phyloP scores from a whole-genome alignment of 2,329 filamentous ascomycete species.

The Thyridium curvatum region DNA sequence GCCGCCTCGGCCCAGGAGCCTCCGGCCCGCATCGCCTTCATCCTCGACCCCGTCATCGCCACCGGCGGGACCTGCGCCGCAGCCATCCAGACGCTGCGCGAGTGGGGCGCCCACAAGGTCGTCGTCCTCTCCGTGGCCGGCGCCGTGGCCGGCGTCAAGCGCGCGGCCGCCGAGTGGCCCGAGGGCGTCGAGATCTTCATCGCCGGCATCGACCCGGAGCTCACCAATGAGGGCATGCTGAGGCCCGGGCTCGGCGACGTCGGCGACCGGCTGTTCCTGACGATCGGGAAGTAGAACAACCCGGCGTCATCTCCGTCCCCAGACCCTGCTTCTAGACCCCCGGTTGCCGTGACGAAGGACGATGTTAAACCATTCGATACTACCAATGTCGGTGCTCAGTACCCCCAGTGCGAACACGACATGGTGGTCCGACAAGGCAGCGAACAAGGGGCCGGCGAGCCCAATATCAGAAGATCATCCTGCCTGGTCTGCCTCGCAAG shows the following conservation, averaged over 20 bases:
- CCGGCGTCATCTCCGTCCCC: too few relatives aligned
- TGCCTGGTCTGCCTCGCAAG: too few relatives aligned
- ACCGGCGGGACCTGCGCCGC: constrained; percentile 86
- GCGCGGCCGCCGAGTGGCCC: constrained; percentile 71
- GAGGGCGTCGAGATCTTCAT: constrained; percentile 76
- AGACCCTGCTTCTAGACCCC: too few relatives aligned
- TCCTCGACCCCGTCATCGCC: constrained; percentile 89
- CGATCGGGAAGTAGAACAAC: constrained; percentile 65
- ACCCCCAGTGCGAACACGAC: too few relatives aligned
- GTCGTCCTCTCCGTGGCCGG: constrained; percentile 72
- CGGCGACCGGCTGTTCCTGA: constrained; percentile 83
- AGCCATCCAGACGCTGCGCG: constrained; percentile 79
- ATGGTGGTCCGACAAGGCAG: too few relatives aligned
- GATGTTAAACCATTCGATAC: too few relatives aligned
- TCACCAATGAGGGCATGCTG: constrained; percentile 81
- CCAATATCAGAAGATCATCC: too few relatives aligned
- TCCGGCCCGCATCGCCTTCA: constrained; percentile 52
- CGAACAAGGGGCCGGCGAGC: too few relatives aligned
- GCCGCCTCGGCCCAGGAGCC: constrained; percentile 27
- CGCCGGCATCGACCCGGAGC: constrained; percentile 67
- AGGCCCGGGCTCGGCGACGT: constrained; percentile 86
- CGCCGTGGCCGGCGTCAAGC: constrained; percentile 61
- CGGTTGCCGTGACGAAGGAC: too few relatives aligned
- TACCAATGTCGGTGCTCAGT: too few relatives aligned
- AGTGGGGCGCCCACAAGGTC: constrained; percentile 86